Base-by-base conservation (phyloP, 345 rosid genomes). In the Corchorus capsularis region DNA sequence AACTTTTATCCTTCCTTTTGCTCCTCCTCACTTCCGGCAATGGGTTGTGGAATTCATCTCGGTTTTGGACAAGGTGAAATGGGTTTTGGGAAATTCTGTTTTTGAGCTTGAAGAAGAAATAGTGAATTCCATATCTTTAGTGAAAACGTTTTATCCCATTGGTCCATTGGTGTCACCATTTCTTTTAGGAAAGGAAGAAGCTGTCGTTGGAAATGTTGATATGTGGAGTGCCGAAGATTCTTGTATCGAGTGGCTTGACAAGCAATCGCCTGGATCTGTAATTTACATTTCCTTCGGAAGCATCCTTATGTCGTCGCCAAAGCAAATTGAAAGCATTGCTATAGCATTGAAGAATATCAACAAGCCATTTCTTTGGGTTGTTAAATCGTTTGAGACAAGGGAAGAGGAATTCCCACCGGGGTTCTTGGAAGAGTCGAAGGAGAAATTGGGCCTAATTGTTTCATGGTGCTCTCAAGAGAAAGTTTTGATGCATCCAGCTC, bases 261-360 rank as follows among this genome's bases (percentile, higher is more conserved):
- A 79, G 78, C 80, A 86, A 71, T 76, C 49, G 16, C 66, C 55
- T 60, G 82, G 81, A 0, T 91, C 93, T 0, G 93, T 89, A 10
- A 79, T 91, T 72, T 91, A 91, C 77, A 82, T 91, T 54, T 83
- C 96, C 0, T 88, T 91, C 19, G 96, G 96, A 4, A 89, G 92
- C 73, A 63, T 91, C 4, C 75, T 52, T 0, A 14, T 71, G 27
- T 74, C 81, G 5, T 60, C 85, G 2, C 79, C 76, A 72, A 72
- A 82, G 54, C 87, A 86, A 11, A 79, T 85, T 8, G 78, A 85
- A 54, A 82, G 72, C 67, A 77, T 89, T 60, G 87, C 89, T 1
- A 65, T 17, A 9, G 96, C 85, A 0, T 52, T 91, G 8, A 83
- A 64, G 62, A 86, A 81, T 45, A 53, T 52, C 62, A 73, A 77